Evolutionary conservation across 2,329 filamentous ascomycete species (phyloP), one percentile per base, ranked within the genome.

Genomic region (Colletotrichum phormii): DNA sequence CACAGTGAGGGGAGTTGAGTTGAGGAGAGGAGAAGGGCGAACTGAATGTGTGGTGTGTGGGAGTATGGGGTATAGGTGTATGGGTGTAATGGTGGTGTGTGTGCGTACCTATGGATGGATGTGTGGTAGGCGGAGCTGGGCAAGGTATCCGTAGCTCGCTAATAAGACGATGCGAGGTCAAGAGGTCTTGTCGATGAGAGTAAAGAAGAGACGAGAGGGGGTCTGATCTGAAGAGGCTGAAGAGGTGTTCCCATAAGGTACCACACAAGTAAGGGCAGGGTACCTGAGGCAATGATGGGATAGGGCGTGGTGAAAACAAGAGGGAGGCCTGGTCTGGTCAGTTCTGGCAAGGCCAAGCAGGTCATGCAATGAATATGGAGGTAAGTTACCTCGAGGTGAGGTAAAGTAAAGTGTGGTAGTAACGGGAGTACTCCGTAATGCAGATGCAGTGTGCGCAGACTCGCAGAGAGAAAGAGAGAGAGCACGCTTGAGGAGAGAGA

Each of bases 221-320:
- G 54, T 42, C 54, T 59, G 37, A 51, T 54, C 62, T 66, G 37
- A 51, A 22, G 53, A 22, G 67, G 53, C 62, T 66, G 37, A 51
- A 22, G 53, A 22, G 67, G 53, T 64, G 49, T 18, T 35, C 18
- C 61, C 18, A 18, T 42, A 42, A 42, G 15, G 46, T 53, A 24
- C 31, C 31, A 11, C 31, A 15, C 31, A 63, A 53, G 46, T 13
- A 54, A 53, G 31, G n/a, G n/a, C 61, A 63, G 37, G 37, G 37
- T 42, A 42, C 37, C 15, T 42, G 6, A 37, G 29, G 46, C 33
- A 22, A 24, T 35, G 51, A 49, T 22, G 37, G 42, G 42, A 51
- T 9, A 49, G 46, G 24, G 6, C 37, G 33, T 49, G 15, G 24
- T 26, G 54, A 22, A 29, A 22, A 11, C 4, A 18, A 37, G 42